Evolutionary conservation across 208 protist species (phyloP), one percentile per base, ranked within the genome.

Genomic region (Leishmania braziliensis): DNA sequence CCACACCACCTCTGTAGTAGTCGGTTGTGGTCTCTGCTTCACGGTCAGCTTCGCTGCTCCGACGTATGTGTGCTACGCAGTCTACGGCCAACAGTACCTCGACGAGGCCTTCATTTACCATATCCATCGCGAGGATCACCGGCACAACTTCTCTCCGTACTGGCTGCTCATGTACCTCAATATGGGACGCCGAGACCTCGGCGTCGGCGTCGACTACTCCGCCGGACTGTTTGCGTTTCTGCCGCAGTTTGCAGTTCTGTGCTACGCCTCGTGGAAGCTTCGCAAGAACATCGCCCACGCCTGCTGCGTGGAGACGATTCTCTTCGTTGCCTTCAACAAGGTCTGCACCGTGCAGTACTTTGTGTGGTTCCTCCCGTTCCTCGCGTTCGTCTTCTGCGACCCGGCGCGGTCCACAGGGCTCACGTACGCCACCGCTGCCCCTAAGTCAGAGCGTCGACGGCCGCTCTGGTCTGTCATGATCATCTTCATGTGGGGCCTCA

Each of bases 321-420:
- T 97, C 26, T 99, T 99, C 81, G 88, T 99, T n/a, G 91, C 94
- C 39, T 98, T 98, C 75, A 99, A 99, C 84, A 98, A 98, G 83
- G 97, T 99, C 12, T 97, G 90, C 79, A 99, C 97, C 14, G 96
- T 98, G 74, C 97, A 99, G 87, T 99, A 99, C 84, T 99, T 99
- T 91, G 94, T 97, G 70, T 99, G 97, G 96, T 99, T 97, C 74
- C 74, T 99, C 20, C 88, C 91, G 12, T 91, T 98, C 79, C 82
- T 98, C 23, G 71, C 85, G 26, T 95, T 98, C 86, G 87, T 96
- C 23, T 92, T 96, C 53, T 91, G 84, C 84, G 82, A 92, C 6
- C 89, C 91, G 2, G 51, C 72, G 58, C 73, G 73, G 77, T 36
- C 76, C 14, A 76, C 69, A 69, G 29, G 69, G 70, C 75, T 78